Percentiles rank a stretch among this genome's conserved stretches.
These are phyloP conservation scores for Lachnellula cervina DNA, from an alignment of 2,329 filamentous ascomycete species.

Conservation along the genomic window DNA sequence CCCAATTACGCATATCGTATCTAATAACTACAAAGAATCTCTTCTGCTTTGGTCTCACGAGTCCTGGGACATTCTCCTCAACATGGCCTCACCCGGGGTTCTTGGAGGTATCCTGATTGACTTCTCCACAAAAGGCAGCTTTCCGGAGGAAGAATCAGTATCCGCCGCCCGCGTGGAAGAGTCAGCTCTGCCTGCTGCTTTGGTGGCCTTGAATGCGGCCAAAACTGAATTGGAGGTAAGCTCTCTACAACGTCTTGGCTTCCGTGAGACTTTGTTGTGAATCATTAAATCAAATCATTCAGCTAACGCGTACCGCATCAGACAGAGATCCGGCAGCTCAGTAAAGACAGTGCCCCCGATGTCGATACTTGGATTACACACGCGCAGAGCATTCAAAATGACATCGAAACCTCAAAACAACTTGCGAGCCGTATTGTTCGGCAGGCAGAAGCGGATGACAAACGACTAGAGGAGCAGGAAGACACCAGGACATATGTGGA, in stretches of 20 bases:
- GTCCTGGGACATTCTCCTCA: constrained; percentile 2
- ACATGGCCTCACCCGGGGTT: constrained; percentile 20
- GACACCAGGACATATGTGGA: constrained; percentile 49
- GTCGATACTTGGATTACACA: constrained; percentile 83
- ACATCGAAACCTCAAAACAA: constrained; percentile 74
- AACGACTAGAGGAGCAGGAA: constrained; percentile 33
- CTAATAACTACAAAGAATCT: too few relatives aligned
- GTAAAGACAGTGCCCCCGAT: constrained; percentile 70
- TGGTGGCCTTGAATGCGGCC: constrained; percentile 39
- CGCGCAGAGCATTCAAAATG: constrained; percentile 77
- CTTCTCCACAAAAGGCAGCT: constrained; percentile 48
- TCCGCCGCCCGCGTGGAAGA: constrained; percentile 26
- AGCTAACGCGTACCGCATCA: constrained; percentile 13
- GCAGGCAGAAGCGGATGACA: constrained; percentile 62
- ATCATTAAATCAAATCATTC: background rate
- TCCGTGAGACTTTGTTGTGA: too few relatives aligned
- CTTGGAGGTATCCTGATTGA: constrained; percentile 59
- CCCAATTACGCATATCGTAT: too few relatives aligned
- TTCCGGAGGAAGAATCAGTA: constrained; percentile 44
- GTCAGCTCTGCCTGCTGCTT: constrained; percentile 37
- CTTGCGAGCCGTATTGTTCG: constrained; percentile 78
- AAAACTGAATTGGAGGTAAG: constrained; percentile 43
- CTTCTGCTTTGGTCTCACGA: too few relatives aligned
- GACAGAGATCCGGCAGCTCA: constrained; percentile 66
- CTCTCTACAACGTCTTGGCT: background rate